phyloP scores from a whole-genome alignment of 2,329 filamentous ascomycete species.

The Cladophialophora exuberans region DNA sequence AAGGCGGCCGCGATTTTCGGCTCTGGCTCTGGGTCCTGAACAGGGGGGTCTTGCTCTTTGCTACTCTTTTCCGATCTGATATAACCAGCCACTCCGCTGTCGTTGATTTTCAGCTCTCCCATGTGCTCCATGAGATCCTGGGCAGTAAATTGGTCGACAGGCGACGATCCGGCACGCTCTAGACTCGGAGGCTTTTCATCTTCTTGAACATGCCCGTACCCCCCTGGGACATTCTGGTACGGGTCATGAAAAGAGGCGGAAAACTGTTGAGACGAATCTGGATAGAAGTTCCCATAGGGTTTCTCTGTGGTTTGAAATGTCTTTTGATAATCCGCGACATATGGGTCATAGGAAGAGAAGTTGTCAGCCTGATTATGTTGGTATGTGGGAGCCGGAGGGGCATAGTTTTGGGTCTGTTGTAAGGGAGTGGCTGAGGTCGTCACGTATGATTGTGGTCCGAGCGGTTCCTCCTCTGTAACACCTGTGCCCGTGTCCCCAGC shows the following conservation, averaged over 20 bases:
- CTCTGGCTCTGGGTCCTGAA: conserved; percentile 75
- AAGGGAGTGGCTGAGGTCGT: conserved; percentile 8
- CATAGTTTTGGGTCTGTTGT: conserved; percentile 25
- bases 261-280: conserved; percentile 21
- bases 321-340: conserved; percentile 22
- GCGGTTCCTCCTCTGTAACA: conserved; percentile 12
- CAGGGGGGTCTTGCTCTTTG: conserved; percentile 57
- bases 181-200: conserved; percentile 13
- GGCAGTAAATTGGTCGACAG: conserved; percentile 66
- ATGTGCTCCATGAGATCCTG: conserved; percentile 78
- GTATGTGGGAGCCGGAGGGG: conserved; percentile 9
- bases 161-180: conserved; percentile 34
- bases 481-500: conserved; percentile 26
- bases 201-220: conserved; percentile 18
- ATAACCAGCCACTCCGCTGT: conserved; percentile 85
- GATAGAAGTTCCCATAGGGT: conserved; percentile 22
- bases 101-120: conserved; percentile 84
- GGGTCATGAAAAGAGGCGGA: conserved; percentile 13
- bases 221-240: conserved; percentile 15
- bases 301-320: conserved; percentile 17
- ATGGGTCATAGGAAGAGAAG: conserved; percentile 24
- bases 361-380: conserved; percentile 16
- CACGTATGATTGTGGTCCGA: conserved; percentile 14
- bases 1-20: conserved; percentile 65
- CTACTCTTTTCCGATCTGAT: conserved; percentile 66